Evolutionary conservation across 164 flowering plant genomes (phyloP).

Genomic region (Stephania yunnanensis): DNA sequence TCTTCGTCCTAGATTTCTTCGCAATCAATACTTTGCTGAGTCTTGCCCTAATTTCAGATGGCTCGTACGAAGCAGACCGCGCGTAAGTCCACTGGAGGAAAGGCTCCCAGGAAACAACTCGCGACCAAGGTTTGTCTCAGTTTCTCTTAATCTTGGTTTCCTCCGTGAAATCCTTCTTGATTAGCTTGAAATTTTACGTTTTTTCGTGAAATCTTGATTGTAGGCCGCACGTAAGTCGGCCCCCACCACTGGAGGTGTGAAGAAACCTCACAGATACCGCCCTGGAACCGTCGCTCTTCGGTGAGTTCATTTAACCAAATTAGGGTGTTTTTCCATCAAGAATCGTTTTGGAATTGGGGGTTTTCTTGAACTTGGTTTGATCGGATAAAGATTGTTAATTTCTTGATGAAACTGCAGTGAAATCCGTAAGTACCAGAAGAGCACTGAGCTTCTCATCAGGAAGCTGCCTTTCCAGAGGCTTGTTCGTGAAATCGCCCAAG

Average conservation of each 20-base stretch:
- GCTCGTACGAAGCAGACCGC: conserved; percentile 94
- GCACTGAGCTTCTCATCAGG: conserved; percentile 78
- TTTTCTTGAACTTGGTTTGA: not conserved
- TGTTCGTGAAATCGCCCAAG: conserved; percentile 84
- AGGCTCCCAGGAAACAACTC: conserved; percentile 79
- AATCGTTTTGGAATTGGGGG: not conserved
- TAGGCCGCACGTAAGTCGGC: conserved; percentile 89
- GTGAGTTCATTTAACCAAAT: conserved; percentile 15
- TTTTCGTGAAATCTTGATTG: not conserved
- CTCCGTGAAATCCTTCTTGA: not conserved
- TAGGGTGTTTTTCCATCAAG: not conserved
- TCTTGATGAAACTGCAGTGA: conserved; percentile 30
- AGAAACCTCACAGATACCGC: conserved; percentile 91
- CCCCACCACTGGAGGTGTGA: conserved; percentile 87
- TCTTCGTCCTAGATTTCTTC: not conserved
- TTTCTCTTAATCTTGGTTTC: not conserved
- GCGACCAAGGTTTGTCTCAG: conserved; percentile 58
- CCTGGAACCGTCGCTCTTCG: conserved; percentile 93
- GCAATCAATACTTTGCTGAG: not conserved
- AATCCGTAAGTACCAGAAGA: conserved; percentile 80
- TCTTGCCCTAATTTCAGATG: conserved; percentile 31
- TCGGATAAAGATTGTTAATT: not conserved
- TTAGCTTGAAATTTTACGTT: not conserved
- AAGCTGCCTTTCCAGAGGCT: conserved; percentile 85
- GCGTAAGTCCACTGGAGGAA: conserved; percentile 82